Conservation (phyloP, 306 rosid species). For the Rosa lucieae region DNA sequence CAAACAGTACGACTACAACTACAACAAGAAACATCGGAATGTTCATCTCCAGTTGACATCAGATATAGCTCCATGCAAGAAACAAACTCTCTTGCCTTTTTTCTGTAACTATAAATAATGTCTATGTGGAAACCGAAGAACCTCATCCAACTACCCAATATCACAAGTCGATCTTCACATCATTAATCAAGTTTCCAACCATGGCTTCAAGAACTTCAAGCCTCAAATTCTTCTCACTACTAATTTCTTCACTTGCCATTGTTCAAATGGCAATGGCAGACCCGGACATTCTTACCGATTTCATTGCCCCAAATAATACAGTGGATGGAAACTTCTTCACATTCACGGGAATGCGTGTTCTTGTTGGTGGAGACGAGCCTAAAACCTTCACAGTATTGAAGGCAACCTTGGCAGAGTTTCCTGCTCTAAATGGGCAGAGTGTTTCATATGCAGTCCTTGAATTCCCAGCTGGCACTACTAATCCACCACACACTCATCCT, state of each 20-base stretch:
- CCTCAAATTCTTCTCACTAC: constrained; percentile 27
- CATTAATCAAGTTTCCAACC: not conserved
- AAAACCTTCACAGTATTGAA: not conserved
- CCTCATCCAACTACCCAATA: not conserved
- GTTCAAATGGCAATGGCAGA: constrained; percentile 31
- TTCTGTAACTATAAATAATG: not conserved
- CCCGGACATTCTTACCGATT: constrained; percentile 45
- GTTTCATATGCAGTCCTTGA: constrained; percentile 4
- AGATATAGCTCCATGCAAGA: not conserved
- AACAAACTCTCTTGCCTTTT: not conserved
- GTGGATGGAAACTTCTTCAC: constrained; percentile 40
- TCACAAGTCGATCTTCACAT: not conserved
- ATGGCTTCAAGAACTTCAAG: constrained; percentile 1
- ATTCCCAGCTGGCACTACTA: constrained; percentile 4
- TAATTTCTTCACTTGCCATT: constrained; percentile 23
- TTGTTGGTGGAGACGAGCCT: not conserved
- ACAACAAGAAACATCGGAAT: not conserved
- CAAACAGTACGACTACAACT: not conserved
- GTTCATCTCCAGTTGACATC: not conserved
- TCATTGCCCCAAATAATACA: constrained; percentile 21
- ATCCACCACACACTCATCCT: constrained; percentile 25
- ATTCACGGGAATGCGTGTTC: constrained; percentile 1
- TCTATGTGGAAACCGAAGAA: not conserved
- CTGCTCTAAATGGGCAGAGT: constrained; percentile 14
- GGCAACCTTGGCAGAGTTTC: constrained; percentile 11